Evolutionary conservation across 78 protist species (phyloP).

Genomic region (Dictyostelium intermedium): DNA sequence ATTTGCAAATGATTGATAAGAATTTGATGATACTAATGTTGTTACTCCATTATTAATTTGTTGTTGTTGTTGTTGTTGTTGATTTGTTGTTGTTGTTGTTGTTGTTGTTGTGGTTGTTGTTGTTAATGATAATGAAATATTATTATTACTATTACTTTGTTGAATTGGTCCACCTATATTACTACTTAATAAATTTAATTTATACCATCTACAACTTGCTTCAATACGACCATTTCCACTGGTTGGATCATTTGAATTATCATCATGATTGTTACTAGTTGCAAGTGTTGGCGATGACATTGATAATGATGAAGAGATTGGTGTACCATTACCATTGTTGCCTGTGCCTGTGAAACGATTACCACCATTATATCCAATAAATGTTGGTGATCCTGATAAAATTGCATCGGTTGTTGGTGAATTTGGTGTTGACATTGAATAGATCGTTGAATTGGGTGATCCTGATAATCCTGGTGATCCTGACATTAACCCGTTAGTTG

Average conservation of each 20-base stretch:
- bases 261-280: background rate
- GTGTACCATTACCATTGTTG: background rate
- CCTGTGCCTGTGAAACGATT: background rate
- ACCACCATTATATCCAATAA: constrained; percentile 20
- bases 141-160: background rate
- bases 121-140: background rate
- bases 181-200: constrained; percentile 1
- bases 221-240: background rate
- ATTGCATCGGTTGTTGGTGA: constrained; percentile 10
- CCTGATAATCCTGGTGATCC: constrained; percentile 14
- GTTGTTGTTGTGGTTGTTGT: background rate
- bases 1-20: constrained; percentile 6
- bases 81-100: background rate
- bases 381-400: constrained; percentile 58
- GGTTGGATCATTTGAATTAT: background rate
- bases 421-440: background rate
- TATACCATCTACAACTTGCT: constrained; percentile 57
- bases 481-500: background rate
- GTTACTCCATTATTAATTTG: background rate
- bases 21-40: background rate
- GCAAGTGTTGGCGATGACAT: constrained; percentile 57
- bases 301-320: constrained; percentile 11
- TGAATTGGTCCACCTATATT: background rate
- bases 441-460: constrained; percentile 20
- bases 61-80: background rate